phyloP scores from a whole-genome alignment of 306 rosid species.

The Corylus heterophylla region DNA sequence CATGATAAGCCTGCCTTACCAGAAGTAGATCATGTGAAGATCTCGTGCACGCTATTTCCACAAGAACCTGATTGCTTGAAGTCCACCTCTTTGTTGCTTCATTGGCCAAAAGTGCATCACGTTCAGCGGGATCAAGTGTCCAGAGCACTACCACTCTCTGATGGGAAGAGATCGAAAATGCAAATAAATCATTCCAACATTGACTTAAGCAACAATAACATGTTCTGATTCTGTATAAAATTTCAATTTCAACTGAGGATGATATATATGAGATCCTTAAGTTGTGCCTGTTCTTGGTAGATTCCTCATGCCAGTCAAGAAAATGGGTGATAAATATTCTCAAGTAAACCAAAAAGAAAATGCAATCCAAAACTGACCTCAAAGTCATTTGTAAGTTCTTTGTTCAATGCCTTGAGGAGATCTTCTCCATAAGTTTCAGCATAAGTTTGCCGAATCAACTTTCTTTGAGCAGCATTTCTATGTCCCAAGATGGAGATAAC shows the following conservation, averaged over 20 bases:
- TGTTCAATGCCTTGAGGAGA: conserved; percentile 48
- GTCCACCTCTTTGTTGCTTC: conserved; percentile 51
- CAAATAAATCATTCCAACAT: too few species aligned
- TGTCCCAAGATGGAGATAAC: conserved; percentile 59
- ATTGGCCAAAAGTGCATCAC: conserved; percentile 50
- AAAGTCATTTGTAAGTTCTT: conserved; percentile 58
- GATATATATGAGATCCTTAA: too few species aligned
- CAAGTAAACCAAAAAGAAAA: neutral
- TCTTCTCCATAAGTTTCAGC: conserved; percentile 47
- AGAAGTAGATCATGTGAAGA: conserved; percentile 37
- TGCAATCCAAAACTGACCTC: conserved; percentile 41
- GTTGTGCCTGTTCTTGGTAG: too few species aligned
- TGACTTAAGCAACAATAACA: too few species aligned
- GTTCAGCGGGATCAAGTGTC: conserved; percentile 53
- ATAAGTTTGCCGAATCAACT: conserved; percentile 39
- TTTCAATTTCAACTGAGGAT: too few species aligned
- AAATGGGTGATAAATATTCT: neutral
- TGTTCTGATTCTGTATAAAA: too few species aligned
- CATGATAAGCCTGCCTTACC: conserved; percentile 54
- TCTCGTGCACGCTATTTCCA: conserved; percentile 55
- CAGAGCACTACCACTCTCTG: conserved; percentile 49
- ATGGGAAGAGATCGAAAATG: too few species aligned
- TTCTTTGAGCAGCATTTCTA: conserved; percentile 52
- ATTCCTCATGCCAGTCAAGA: too few species aligned
- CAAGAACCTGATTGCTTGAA: conserved; percentile 39